These are phyloP conservation scores for Starmerella powellii DNA, from an alignment of 805 yeast genomes.

Conservation along the genomic window DNA sequence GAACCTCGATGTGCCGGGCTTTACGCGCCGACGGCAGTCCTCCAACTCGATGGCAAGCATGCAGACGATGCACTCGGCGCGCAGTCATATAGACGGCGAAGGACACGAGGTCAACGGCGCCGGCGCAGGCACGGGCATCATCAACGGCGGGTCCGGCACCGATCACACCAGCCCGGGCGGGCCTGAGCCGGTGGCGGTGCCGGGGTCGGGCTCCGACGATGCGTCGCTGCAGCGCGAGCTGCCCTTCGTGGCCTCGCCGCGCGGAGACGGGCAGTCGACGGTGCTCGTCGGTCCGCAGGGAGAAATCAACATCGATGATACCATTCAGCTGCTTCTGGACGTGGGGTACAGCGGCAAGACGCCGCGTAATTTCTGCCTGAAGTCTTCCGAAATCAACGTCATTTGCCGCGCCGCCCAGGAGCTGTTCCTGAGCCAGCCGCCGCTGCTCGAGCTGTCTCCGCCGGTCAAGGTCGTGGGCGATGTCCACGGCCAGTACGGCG, in stretches of 20 bases:
- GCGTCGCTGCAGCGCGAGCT: constrained; percentile 18
- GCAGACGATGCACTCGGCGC: constrained; percentile 21
- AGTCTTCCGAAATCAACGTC: constrained; percentile 75
- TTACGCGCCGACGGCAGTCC: constrained; percentile 11
- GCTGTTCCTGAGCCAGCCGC: constrained; percentile 79
- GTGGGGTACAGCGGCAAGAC: constrained; percentile 94
- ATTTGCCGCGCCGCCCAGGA: constrained; percentile 84
- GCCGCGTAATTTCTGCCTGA: constrained; percentile 73
- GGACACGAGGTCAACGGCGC: background rate
- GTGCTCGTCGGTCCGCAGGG: constrained; percentile 29
- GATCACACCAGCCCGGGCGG: background rate
- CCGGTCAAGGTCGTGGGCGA: constrained; percentile 86
- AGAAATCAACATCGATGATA: constrained; percentile 58
- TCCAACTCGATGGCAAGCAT: constrained; percentile 15
- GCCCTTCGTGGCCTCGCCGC: constrained; percentile 23
- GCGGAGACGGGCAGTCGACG: constrained; percentile 22
- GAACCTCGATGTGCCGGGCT: constrained; percentile 2
- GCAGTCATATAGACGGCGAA: constrained; percentile 5
- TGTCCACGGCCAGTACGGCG: constrained; percentile 94
- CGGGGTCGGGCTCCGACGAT: constrained; percentile 8
- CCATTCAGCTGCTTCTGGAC: constrained; percentile 81
- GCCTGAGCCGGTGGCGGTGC: background rate
- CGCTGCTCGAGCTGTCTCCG: constrained; percentile 72
- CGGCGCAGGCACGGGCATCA: constrained; percentile 1
- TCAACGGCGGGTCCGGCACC: constrained; percentile 7